Percentiles rank a stretch among this genome's conserved stretches.
These are phyloP conservation scores for Cochlearia excelsa DNA, from an alignment of 345 rosid genomes.

Conservation along the genomic window DNA sequence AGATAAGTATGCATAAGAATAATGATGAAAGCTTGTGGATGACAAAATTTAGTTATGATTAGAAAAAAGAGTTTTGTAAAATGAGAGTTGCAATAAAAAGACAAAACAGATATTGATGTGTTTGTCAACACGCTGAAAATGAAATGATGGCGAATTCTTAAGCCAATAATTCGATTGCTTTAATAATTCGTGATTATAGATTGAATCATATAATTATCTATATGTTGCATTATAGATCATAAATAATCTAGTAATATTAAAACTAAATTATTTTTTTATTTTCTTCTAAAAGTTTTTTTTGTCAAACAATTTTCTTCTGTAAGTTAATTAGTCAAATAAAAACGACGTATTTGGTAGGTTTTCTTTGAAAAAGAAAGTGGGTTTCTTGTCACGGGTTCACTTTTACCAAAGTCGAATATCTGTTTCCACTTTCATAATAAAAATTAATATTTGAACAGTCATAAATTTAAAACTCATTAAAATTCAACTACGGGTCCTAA, in stretches of 20 bases:
- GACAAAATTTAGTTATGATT: too few species aligned
- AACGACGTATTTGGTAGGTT: constrained; percentile 21
- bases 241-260: too few species aligned
- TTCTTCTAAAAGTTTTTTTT: too few species aligned
- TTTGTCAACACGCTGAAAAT: constrained; percentile 5
- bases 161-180: neutral
- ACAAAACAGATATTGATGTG: constrained; percentile 13
- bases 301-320: too few species aligned
- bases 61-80: too few species aligned
- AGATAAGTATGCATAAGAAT: too few species aligned
- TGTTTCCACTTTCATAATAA: constrained; percentile 9
- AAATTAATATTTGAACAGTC: neutral
- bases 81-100: neutral
- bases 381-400: constrained; percentile 26
- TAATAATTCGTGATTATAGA: too few species aligned
- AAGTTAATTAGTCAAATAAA: constrained; percentile 18
- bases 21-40: too few species aligned
- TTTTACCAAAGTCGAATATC: constrained; percentile 6
- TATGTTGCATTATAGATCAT: too few species aligned
- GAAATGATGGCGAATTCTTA: constrained; percentile 17
- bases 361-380: constrained; percentile 17
- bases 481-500: constrained; percentile 21
- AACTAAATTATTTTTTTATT: too few species aligned
- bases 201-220: too few species aligned
- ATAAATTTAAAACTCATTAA: neutral